Evolutionary conservation across 164 flowering plant genomes (phyloP).

Genomic region (Umbellularia californica): DNA sequence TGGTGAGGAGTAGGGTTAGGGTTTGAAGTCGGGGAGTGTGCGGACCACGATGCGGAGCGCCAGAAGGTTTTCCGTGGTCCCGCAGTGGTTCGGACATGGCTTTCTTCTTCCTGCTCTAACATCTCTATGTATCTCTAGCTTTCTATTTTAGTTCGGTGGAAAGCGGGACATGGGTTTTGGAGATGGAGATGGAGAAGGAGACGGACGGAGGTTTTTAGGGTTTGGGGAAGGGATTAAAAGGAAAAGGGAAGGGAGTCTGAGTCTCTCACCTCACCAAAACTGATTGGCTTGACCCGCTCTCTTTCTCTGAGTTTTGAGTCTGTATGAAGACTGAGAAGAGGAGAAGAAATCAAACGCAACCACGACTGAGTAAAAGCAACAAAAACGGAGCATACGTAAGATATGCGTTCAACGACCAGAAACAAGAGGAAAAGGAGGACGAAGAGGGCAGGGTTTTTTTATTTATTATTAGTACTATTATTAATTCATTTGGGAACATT

Average conservation of each 20-base stretch:
- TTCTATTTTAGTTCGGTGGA: not conserved
- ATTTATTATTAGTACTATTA: too few relatives aligned
- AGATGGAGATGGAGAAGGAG: not conserved
- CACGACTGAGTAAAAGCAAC: constrained; percentile 18
- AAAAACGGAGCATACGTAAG: not conserved
- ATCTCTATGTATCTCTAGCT: constrained; percentile 17
- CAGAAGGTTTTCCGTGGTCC: constrained; percentile 36
- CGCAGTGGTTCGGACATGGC: constrained; percentile 13
- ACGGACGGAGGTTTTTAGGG: not conserved
- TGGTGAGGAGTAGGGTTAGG: constrained; percentile 15
- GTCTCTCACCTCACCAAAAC: constrained; percentile 29
- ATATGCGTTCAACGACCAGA: constrained; percentile 1
- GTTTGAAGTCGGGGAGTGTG: constrained; percentile 39
- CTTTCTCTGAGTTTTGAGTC: too few relatives aligned
- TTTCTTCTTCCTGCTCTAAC: constrained; percentile 40
- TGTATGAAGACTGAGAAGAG: not conserved
- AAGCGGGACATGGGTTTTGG: not conserved
- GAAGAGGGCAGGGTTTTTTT: too few relatives aligned
- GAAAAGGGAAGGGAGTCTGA: not conserved
- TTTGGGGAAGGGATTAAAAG: not conserved
- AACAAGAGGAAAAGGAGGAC: not conserved
- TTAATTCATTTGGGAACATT: too few relatives aligned
- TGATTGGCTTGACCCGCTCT: constrained; percentile 37
- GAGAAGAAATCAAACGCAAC: constrained; percentile 35
- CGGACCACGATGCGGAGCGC: constrained; percentile 74